These are phyloP conservation scores for Rhododendron ferrugineum DNA, from an alignment of 148 eudicot species.

Conservation along the genomic window DNA sequence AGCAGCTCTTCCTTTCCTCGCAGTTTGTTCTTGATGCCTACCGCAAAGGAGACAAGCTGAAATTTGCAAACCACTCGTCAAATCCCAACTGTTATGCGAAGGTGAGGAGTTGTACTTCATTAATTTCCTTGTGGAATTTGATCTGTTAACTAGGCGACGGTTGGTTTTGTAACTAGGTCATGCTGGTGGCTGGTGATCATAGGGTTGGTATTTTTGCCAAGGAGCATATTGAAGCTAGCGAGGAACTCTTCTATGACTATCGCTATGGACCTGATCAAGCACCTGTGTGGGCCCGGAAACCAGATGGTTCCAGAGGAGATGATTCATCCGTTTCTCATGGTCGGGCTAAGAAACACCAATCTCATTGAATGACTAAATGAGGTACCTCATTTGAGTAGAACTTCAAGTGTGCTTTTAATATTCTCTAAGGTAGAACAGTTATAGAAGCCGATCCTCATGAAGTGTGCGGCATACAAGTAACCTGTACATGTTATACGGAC, in stretches of 20 bases:
- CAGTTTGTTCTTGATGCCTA: slow-evolving; percentile 97
- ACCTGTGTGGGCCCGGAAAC: slow-evolving; percentile 84
- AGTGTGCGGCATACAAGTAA: neutral
- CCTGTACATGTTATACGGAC: neutral
- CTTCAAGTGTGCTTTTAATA: neutral
- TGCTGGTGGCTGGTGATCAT: slow-evolving; percentile 91
- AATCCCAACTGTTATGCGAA: slow-evolving; percentile 89
- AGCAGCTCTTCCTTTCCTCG: slow-evolving; percentile 1
- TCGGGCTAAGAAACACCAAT: slow-evolving; percentile 84
- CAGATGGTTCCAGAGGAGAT: slow-evolving; percentile 57
- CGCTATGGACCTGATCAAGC: slow-evolving; percentile 72
- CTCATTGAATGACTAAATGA: slow-evolving; percentile 30
- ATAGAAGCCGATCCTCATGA: neutral
- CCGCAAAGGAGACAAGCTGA: slow-evolving; percentile 91
- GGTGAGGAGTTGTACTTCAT: slow-evolving; percentile 30
- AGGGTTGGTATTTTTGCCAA: slow-evolving; percentile 93
- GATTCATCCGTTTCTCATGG: slow-evolving; percentile 43
- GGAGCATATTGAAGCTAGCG: slow-evolving; percentile 70
- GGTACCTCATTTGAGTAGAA: neutral
- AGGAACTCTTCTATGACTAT: slow-evolving; percentile 88
- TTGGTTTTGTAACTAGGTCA: slow-evolving; percentile 37
- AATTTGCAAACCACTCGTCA: slow-evolving; percentile 92
- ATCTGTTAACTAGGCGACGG: neutral
- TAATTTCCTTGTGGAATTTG: neutral
- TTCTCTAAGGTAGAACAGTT: neutral